Evolutionary conservation across 208 protist genomes (phyloP).

Genomic region (Baffinella frigidus): DNA sequence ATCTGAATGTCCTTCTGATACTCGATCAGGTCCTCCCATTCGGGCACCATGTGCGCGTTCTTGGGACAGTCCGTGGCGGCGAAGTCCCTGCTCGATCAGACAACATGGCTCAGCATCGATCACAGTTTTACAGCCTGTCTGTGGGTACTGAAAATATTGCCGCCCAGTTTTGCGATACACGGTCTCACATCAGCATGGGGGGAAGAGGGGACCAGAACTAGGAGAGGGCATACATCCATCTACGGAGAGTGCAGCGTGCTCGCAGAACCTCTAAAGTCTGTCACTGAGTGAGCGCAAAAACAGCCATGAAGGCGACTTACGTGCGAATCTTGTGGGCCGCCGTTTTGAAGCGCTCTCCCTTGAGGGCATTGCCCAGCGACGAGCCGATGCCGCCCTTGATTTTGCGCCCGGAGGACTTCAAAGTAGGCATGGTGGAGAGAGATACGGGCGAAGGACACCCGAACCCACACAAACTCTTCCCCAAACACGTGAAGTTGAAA

Average conservation of each 20-base stretch:
- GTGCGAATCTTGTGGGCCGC: background rate
- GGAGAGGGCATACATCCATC: background rate
- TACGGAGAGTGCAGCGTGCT: background rate
- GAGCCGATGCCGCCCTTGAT: background rate
- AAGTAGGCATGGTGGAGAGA: too few species aligned
- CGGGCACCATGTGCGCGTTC: conserved; percentile 46
- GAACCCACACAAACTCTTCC: too few species aligned
- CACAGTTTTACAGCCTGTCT: too few species aligned
- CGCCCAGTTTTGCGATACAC: too few species aligned
- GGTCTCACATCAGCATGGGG: too few species aligned
- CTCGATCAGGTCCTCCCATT: conserved; percentile 30
- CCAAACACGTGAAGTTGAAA: too few species aligned
- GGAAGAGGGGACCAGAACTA: background rate
- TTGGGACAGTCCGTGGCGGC: background rate
- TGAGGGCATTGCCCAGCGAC: background rate
- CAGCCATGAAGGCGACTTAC: background rate
- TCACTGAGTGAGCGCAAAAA: background rate
- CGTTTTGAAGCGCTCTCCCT: background rate
- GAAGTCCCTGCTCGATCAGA: background rate
- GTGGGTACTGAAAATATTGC: too few species aligned
- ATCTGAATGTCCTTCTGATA: background rate
- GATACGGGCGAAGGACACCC: too few species aligned
- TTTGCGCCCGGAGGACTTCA: too few species aligned
- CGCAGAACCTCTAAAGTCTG: too few species aligned
- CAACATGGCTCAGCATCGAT: too few species aligned